Base-by-base conservation (phyloP, 2,329 filamentous ascomycete genomes). In the Paecilomyces formosus region DNA sequence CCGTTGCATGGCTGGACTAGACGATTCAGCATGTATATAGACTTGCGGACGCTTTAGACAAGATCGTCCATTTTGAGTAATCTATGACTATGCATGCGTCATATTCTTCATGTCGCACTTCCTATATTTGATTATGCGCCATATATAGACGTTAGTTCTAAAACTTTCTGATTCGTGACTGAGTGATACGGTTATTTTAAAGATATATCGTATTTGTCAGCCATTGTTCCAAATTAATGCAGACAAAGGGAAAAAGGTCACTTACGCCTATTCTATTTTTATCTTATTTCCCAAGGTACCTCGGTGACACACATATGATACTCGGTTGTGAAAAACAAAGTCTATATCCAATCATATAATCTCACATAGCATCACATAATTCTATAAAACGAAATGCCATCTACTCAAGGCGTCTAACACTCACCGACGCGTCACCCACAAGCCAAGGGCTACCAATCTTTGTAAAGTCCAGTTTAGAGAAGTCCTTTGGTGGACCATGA, bases 401-500 rank as follows among this genome's bases (percentile, higher is more conserved):
- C 15, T 52, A 24, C 50, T 52, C 21, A n/a, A 24, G 50, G n/a
- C 50, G 11, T 52, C 56, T 57, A 39, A 62, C 58, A n/a, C 50
- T 58, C 30, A 62, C 58, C 24, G 55, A 53, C 11, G 59, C 55
- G 18, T 60, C 60, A 39, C 58, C 60, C 56, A 55, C 60, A 6
- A 60, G 45, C 60, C 60, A 62, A 5, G 60, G 60, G 51, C 60
- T 62, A n/a, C 60, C 60, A 28, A 60, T 62, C 26, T 62, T 62
- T 13, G 54, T 56, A 51, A 62, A 62, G 52, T 62, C 60, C 54
- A 62, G 50, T 18, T 56, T 55, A 7, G 58, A 57, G 22, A 55
- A 53, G 51, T 62, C 58, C 50, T 56, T 53, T 18, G 60, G 54
- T 13, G 52, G 53, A 24, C 31, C 28, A 21, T 54, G 55, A 21